Percentiles rank a stretch among this genome's conserved stretches.
These are phyloP conservation scores for Lobosporangium transversale DNA, from an alignment of 192 early-diverging fungal species.

Conservation along the genomic window DNA sequence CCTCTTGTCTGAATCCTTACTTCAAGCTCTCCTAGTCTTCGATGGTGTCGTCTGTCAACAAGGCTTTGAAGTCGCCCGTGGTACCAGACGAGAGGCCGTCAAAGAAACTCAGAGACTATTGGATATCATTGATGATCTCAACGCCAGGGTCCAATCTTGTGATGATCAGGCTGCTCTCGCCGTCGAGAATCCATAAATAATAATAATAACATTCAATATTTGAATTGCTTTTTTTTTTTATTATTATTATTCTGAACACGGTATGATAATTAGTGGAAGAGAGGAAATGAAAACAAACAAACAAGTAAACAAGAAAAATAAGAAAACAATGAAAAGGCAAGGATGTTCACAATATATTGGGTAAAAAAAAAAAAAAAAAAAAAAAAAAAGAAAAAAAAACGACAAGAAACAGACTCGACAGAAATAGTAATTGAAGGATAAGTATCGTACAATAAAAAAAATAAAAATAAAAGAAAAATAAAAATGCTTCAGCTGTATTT, in stretches of 20 bases:
- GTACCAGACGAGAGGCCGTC: slow-evolving; percentile 77
- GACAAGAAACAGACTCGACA: background rate
- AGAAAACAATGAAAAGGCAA: background rate
- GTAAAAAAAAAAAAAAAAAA: slow-evolving; percentile 6
- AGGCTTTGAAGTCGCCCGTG: slow-evolving; percentile 75
- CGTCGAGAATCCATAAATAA: background rate
- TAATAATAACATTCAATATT: background rate
- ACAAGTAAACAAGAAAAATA: slow-evolving; percentile 8
- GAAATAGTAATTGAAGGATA: too few species aligned
- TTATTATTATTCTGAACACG: background rate
- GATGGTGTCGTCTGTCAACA: slow-evolving; percentile 77
- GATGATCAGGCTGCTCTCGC: slow-evolving; percentile 40
- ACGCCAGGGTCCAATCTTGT: slow-evolving; percentile 63
- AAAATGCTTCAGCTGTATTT: too few species aligned
- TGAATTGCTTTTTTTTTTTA: background rate
- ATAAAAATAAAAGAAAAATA: too few species aligned
- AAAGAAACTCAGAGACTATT: slow-evolving; percentile 74
- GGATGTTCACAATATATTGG: background rate
- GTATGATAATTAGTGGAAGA: background rate
- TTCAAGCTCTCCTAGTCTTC: slow-evolving; percentile 80
- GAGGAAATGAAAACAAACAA: background rate
- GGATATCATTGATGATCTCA: slow-evolving; percentile 78
- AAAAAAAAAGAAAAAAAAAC: slow-evolving; percentile 4
- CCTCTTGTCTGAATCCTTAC: slow-evolving; percentile 72
- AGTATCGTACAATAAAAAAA: too few species aligned